Evolutionary conservation across 2,329 filamentous ascomycete genomes (phyloP), one percentile per base, ranked within the genome.

Genomic region (Ploettnerulaceae sp.): DNA sequence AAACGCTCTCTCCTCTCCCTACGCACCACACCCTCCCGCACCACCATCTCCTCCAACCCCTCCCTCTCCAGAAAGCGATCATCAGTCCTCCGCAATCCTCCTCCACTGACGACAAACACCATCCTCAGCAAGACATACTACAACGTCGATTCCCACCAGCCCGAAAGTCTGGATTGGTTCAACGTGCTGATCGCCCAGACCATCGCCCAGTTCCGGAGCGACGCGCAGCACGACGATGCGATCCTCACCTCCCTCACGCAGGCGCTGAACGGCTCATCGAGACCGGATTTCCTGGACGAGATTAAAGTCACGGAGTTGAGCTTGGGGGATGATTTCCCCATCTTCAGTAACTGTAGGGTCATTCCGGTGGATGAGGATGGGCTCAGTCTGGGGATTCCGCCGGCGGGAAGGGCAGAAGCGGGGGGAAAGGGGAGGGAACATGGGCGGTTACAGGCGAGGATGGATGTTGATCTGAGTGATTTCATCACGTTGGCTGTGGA

Each of bases 101-200:
- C 86, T 1, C 78, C 79, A 3, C 79, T 94, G 14, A 95, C 90
- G 4, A 95, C 95, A n/a, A 85, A 85, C 40, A 94, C 89, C 7
- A 96, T 98, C 51, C 76, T 98, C 20, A 84, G 84, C 58, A 98
- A 98, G 71, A 97, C 93, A 17, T 98, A 96, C 67, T 98, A 98
- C 71, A 95, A 95, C 63, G 88, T 93, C 33, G 79, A 94, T 58
- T 89, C 88, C 50, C 93, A 98, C 66, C 93, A 97, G 67, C 93
- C 93, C 1, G 93, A 98, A 67, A 94, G 87, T 48, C 69, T 98
- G 51, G 93, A 98, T 67, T 98, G 93, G 93, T 97, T 98, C 75
- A 98, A 98, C 64, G 93, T 98, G 20, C 74, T 98, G 45, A 83
- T 97, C 41, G 93, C 90, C 2, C 93, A 98, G 69, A 95, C 93